Base-by-base conservation (phyloP, 495 filamentous ascomycete species). In the Bathelium albidoporum region DNA sequence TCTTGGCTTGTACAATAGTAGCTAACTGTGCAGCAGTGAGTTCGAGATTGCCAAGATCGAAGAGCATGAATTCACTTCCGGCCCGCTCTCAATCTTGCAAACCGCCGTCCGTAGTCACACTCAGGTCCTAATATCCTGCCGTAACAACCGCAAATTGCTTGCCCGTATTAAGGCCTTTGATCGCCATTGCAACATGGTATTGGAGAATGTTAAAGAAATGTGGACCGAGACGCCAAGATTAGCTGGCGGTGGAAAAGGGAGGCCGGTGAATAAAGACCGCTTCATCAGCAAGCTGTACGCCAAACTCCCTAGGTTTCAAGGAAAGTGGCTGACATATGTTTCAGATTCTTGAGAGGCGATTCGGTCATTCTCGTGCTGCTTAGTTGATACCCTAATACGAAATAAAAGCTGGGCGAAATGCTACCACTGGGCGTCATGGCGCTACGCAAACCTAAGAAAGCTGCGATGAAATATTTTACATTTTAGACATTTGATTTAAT, bases 191-290 rank as follows among this genome's bases (percentile, higher is more conserved):
- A 95, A 95, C 78, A 95, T 95, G 91, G 89, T 96, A n/a, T 78
- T 95, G 36, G 91, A 96, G 83, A 95, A 95, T 68, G 90, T 93
- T 39, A 98, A 97, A 81, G 94, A 98, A 80, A 97, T 98, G 91
- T 98, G 94, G 94, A 96, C 91, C 4, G 94, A 98, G 79, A 91
- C 87, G 61, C 92, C 94, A 39, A 84, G 89, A 66, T 73, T 82
- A 28, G 79, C 83, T 16, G 82, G 80, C 44, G 90, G 90, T 29
- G 88, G 89, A 78, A 92, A 91, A 78, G 90, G 93, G 60, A 84
- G 87, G 73, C 88, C 90, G 34, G 89, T 96, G 41, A 97, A 98
- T 78, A 97, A 97, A 83, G 94, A 98, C 76, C 81, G 95, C 32
- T 98, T 97, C 76, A 91, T 97, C 70, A 95, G 90, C 82, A 98